Conservation (phyloP, 108 stramenopile genomes). For the Cylindrotheca fusiformis region DNA sequence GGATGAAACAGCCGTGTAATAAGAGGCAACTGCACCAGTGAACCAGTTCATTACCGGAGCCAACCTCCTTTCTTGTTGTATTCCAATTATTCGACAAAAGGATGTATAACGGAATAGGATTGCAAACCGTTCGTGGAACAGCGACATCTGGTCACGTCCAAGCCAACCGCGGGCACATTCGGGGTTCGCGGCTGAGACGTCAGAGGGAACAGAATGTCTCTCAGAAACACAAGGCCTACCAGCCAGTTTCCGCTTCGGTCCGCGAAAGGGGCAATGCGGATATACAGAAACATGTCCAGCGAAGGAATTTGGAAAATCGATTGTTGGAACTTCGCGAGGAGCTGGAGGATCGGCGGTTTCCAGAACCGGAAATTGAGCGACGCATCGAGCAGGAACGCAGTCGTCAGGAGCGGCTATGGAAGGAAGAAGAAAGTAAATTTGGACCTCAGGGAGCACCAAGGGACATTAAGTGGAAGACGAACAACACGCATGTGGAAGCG, state of each 20-base stretch:
- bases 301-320: conserved; percentile 62
- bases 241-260: conserved; percentile 54
- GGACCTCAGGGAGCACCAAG: not conserved
- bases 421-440: conserved; percentile 17
- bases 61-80: no score
- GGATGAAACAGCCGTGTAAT: no score
- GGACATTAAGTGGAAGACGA: conserved; percentile 8
- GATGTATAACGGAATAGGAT: conserved; percentile 91
- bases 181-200: conserved; percentile 55
- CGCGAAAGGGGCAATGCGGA: conserved; percentile 59
- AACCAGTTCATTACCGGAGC: no score
- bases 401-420: conserved; percentile 32
- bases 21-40: no score
- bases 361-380: conserved; percentile 60
- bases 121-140: conserved; percentile 84
- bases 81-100: not conserved
- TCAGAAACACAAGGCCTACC: conserved; percentile 13
- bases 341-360: conserved; percentile 55
- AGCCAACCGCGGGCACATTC: conserved; percentile 77
- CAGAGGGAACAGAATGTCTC: conserved; percentile 43
- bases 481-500: conserved; percentile 44
- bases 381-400: conserved; percentile 56
- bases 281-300: conserved; percentile 69
- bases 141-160: conserved; percentile 92
- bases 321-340: conserved; percentile 74